Evolutionary conservation across 768 basidiomycete species (phyloP).

Genomic region (Russula vinacea): DNA sequence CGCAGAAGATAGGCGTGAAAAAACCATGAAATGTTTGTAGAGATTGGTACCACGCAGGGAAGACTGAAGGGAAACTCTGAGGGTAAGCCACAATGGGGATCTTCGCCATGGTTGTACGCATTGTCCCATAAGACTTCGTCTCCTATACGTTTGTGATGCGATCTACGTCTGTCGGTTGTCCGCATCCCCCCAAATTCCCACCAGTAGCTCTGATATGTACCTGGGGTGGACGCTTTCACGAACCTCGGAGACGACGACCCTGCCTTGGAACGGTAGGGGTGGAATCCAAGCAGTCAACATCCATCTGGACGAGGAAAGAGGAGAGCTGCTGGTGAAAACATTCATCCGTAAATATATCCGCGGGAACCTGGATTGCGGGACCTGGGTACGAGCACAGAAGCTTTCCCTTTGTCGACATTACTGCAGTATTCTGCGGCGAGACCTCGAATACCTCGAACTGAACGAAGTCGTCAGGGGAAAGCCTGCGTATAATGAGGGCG

Average conservation of each 20-base stretch:
- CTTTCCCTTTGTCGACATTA: constrained; percentile 44
- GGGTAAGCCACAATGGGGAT: constrained; percentile 49
- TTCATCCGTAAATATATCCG: constrained; percentile 33
- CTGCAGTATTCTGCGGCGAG: constrained; percentile 37
- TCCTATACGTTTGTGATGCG: constrained; percentile 41
- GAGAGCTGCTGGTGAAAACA: constrained; percentile 40
- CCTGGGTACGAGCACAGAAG: constrained; percentile 47
- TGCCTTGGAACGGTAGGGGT: constrained; percentile 40
- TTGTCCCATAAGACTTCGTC: constrained; percentile 48
- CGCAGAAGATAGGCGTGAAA: constrained; percentile 31
- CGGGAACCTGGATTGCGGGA: constrained; percentile 42
- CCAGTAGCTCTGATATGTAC: constrained; percentile 50
- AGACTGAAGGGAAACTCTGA: constrained; percentile 45
- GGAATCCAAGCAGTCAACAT: constrained; percentile 37
- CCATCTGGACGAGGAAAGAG: constrained; percentile 42
- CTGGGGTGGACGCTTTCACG: constrained; percentile 45
- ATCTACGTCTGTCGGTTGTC: constrained; percentile 34
- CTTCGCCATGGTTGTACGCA: constrained; percentile 47
- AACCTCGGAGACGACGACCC: constrained; percentile 34
- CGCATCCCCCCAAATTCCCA: constrained; percentile 46
- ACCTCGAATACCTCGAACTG: constrained; percentile 49
- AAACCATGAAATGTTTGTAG: constrained; percentile 51
- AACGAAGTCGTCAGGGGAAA: constrained; percentile 27
- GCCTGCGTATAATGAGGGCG: constrained; percentile 38
- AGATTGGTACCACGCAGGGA: constrained; percentile 26